phyloP scores from a whole-genome alignment of 2,329 filamentous ascomycete genomes.

The Botryosphaeria agaves region DNA sequence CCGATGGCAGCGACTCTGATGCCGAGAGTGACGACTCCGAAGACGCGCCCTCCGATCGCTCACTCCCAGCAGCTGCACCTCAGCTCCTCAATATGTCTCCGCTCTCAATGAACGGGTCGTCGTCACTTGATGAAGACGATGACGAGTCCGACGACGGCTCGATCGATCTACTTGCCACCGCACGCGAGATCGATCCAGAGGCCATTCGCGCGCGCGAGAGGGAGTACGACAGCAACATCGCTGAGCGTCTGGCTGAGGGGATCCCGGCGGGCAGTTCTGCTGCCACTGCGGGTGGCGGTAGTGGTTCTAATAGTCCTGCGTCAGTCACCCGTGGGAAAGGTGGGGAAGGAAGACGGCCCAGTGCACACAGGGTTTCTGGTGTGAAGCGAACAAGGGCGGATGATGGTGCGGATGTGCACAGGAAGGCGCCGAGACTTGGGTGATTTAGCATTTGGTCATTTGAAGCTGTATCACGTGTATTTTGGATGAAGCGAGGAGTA shows the following conservation, averaged over 20 bases:
- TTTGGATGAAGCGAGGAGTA: no score
- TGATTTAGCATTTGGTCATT: no score
- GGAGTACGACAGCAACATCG: constrained; percentile 28
- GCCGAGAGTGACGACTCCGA: constrained; percentile 13
- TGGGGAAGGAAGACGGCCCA: constrained; percentile 3
- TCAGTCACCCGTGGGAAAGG: constrained; percentile 4
- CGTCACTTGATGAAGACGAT: constrained; percentile 7
- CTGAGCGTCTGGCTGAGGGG: constrained; percentile 28
- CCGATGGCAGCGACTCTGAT: constrained; percentile 18
- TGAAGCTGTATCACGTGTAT: no score
- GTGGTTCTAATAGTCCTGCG: constrained; percentile 26
- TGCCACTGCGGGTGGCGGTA: constrained; percentile 29
- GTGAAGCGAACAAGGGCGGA: constrained; percentile 6
- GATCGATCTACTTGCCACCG: constrained; percentile 27
- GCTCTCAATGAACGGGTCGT: no score
- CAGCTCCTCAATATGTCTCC: constrained; percentile 12
- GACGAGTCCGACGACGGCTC: constrained; percentile 15
- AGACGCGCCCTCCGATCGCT: constrained; percentile 6
- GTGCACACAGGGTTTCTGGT: no score
- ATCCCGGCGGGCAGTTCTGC: constrained; percentile 31
- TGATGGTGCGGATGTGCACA: constrained; percentile 5
- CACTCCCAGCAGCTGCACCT: constrained; percentile 12
- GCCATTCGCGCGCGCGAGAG: constrained; percentile 22
- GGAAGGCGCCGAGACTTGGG: constrained; percentile 1
- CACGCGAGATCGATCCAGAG: constrained; percentile 24